Evolutionary conservation across 441 rosid species (phyloP).

Genomic region (Jatropha podagrica): DNA sequence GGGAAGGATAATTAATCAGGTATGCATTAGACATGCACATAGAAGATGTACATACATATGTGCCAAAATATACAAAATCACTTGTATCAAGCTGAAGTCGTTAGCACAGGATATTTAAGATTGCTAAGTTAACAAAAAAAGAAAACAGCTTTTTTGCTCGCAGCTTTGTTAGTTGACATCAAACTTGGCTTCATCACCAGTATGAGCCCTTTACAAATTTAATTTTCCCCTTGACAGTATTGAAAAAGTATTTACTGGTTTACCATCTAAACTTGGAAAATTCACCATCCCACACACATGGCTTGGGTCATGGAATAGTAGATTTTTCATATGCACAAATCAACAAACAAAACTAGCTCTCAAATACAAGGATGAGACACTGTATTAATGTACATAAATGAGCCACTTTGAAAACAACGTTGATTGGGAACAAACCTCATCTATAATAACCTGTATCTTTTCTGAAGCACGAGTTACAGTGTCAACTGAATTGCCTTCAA

Average conservation of each 20-base stretch:
- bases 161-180: background rate
- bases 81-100: background rate
- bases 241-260: background rate
- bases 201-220: background rate
- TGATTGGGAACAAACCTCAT: conserved; percentile 52
- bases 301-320: background rate
- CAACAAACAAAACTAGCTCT: conserved; percentile 10
- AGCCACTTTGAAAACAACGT: conserved; percentile 1
- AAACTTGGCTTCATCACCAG: background rate
- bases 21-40: background rate
- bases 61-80: background rate
- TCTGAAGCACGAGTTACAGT: conserved; percentile 63
- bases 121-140: conserved; percentile 4
- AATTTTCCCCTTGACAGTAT: conserved; percentile 2
- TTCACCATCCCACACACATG: background rate
- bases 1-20: background rate
- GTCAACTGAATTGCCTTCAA: conserved; percentile 69
- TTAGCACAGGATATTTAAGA: background rate
- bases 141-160: background rate
- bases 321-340: background rate
- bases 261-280: background rate
- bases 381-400: background rate
- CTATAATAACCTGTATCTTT: conserved; percentile 52
- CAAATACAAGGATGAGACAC: background rate
- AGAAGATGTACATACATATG: background rate